Percentiles rank a stretch among this genome's conserved stretches.
Conservation (phyloP, 2,329 filamentous ascomycete species). For the Aspergillus brasiliensis region DNA sequence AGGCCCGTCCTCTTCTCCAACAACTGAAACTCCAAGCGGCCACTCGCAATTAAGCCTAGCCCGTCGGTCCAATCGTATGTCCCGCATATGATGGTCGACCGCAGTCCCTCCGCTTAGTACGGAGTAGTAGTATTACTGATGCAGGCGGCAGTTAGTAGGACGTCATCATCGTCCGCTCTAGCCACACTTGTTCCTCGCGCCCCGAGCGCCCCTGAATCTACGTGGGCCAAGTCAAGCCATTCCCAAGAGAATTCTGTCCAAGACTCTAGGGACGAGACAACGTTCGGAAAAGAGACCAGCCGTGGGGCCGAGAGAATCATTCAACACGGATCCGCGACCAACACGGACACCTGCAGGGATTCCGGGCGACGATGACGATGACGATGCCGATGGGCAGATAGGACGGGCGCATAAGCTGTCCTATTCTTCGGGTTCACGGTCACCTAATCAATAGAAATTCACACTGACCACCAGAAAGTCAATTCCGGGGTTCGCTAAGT, state of each 20-base stretch:
- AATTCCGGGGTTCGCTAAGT: background rate
- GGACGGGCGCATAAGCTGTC: conserved; percentile 1
- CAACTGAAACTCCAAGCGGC: conserved; percentile 5
- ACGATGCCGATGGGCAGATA: conserved; percentile 1
- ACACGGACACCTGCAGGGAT: conserved; percentile 23
- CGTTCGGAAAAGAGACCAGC: conserved; percentile 9
- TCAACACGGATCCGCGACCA: conserved; percentile 17
- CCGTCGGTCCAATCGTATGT: conserved; percentile 3
- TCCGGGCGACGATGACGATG: conserved; percentile 8
- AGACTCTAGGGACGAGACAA: conserved; percentile 6
- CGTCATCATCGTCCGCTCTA: conserved; percentile 5
- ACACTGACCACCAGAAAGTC: conserved; percentile 4
- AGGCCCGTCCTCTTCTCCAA: background rate
- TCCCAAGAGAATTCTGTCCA: background rate
- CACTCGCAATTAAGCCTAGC: conserved; percentile 7
- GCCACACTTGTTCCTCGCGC: conserved; percentile 1
- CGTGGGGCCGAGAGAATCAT: conserved; percentile 16
- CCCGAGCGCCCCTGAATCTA: conserved; percentile 9
- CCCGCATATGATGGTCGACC: background rate
- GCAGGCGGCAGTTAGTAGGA: background rate
- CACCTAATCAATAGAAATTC: background rate
- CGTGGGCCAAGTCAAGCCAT: conserved; percentile 1
- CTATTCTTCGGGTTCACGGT: conserved; percentile 8
- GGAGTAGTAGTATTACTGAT: background rate
- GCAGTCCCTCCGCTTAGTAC: background rate